These are phyloP conservation scores for Lactarius quietus DNA, from an alignment of 768 basidiomycete species.

Conservation along the genomic window DNA sequence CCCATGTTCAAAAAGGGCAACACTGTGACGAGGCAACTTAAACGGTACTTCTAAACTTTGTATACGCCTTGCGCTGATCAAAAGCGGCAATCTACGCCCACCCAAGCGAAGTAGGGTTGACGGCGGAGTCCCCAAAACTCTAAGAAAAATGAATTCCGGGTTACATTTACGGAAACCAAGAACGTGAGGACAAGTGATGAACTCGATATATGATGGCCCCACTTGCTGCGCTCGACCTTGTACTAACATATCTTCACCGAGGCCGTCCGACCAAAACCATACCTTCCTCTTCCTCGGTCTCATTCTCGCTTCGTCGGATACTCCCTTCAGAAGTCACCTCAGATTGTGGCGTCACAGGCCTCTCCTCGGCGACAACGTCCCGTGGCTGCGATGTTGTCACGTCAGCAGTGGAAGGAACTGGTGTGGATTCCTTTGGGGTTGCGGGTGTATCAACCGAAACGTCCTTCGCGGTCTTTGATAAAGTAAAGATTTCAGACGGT, in stretches of 20 bases:
- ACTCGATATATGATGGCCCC: slow-evolving; percentile 6
- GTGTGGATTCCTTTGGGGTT: slow-evolving; percentile 13
- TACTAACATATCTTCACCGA: background rate
- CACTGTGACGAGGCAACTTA: background rate
- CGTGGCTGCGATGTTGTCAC: slow-evolving; percentile 4
- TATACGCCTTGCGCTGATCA: background rate
- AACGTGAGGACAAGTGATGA: slow-evolving; percentile 11
- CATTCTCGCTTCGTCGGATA: slow-evolving; percentile 53
- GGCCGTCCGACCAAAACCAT: slow-evolving; percentile 76
- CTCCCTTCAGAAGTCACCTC: slow-evolving; percentile 34
- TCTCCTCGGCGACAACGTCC: slow-evolving; percentile 13
- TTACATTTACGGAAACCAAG: slow-evolving; percentile 8
- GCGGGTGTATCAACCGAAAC: background rate
- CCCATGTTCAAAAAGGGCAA: background rate
- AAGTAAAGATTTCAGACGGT: background rate
- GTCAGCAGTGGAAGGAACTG: slow-evolving; percentile 6
- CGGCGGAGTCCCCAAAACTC: background rate
- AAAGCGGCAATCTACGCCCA: background rate
- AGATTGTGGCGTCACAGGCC: slow-evolving; percentile 26
- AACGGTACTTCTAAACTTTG: background rate
- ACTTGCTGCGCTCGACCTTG: background rate
- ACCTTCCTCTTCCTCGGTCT: slow-evolving; percentile 83
- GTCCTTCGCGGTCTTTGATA: slow-evolving; percentile 3
- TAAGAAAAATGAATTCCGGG: background rate
- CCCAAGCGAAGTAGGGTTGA: background rate